Evolutionary conservation across 2,329 filamentous ascomycete genomes (phyloP), one percentile per base, ranked within the genome.

Genomic region (Blumeria graminis): DNA sequence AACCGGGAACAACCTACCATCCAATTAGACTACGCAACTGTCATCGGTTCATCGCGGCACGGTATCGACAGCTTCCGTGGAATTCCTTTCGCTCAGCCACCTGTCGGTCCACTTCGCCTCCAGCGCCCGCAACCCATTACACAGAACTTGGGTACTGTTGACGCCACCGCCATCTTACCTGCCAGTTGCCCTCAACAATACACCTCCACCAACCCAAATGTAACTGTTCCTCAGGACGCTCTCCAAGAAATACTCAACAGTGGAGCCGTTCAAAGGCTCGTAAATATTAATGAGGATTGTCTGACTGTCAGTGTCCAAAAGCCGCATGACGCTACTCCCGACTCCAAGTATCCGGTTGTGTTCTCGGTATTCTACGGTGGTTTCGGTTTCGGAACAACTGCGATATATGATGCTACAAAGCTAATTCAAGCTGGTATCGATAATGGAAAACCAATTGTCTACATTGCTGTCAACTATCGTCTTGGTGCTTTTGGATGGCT

Each of bases 381-480:
- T 7, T 82, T 82, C 57, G 71, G 78, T 65, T 67, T 77, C 6
- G 75, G 74, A 28, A 74, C 66, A 57, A 73, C 67, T 57, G 66
- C 65, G 57, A 74, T 71, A 66, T 81, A 79, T 60, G 75, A 80
- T 58, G 76, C 68, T 3, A 66, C 69, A 3, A 68, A 68, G 45
- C 67, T 78, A 10, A 61, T 81, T 0, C 56, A 64, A 1, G 69
- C 70, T 14, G 75, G 71, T 2, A 64, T 77, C 39, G 58, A 64
- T 3, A 66, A 66, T 56, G 72, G 72, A 35, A 77, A 84, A 68
- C 80, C 82, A 0, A 79, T 90, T 59, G 69, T 93, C 51, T 85
- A 81, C 56, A 84, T 90, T 0, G 76, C 81, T 0, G 78, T 89
- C 64, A 89, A 88, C 69, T 89, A 93, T 68, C 80, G 84, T 1